Conservation (phyloP, 192 early-diverging fungal genomes). For the Coemansia sp. region DNA sequence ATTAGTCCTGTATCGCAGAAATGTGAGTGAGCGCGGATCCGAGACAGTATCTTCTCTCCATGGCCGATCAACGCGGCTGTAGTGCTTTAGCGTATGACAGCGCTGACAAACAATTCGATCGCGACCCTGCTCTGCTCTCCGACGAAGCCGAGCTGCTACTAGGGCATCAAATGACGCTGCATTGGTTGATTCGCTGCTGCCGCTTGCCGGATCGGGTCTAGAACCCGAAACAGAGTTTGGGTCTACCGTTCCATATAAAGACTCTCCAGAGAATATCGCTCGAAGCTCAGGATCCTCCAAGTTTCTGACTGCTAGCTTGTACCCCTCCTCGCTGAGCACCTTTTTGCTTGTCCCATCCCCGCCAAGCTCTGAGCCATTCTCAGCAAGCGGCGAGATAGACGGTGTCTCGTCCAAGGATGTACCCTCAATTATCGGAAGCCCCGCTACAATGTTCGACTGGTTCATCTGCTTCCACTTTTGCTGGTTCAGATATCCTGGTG, state of each 20-base stretch:
- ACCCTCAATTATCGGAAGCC: constrained; percentile 5
- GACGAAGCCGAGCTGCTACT: constrained; percentile 22
- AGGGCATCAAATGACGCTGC: constrained; percentile 13
- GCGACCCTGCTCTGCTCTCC: constrained; percentile 45
- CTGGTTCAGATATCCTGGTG: constrained; percentile 58
- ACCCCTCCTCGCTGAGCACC: constrained; percentile 49
- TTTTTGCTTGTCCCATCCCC: constrained; percentile 1
- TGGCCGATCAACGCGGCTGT: constrained; percentile 49
- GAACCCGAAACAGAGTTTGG: constrained; percentile 17
- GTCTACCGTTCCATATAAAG: constrained; percentile 18
- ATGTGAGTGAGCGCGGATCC: constrained; percentile 56
- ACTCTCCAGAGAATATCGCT: constrained; percentile 35
- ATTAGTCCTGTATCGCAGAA: constrained; percentile 56
- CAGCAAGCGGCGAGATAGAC: constrained; percentile 10
- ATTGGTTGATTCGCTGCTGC: not conserved
- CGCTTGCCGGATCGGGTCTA: not conserved
- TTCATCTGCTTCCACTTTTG: constrained; percentile 44
- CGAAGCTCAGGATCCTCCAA: constrained; percentile 49
- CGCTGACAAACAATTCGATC: constrained; percentile 62
- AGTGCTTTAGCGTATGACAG: constrained; percentile 62
- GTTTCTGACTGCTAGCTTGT: constrained; percentile 22
- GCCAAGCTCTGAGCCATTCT: not conserved
- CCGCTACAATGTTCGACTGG: constrained; percentile 44
- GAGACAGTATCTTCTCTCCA: constrained; percentile 56
- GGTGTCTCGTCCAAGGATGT: not conserved